Evolutionary conservation across 2,329 filamentous ascomycete genomes (phyloP).

Genomic region (Ceratocystis eucalypticola): DNA sequence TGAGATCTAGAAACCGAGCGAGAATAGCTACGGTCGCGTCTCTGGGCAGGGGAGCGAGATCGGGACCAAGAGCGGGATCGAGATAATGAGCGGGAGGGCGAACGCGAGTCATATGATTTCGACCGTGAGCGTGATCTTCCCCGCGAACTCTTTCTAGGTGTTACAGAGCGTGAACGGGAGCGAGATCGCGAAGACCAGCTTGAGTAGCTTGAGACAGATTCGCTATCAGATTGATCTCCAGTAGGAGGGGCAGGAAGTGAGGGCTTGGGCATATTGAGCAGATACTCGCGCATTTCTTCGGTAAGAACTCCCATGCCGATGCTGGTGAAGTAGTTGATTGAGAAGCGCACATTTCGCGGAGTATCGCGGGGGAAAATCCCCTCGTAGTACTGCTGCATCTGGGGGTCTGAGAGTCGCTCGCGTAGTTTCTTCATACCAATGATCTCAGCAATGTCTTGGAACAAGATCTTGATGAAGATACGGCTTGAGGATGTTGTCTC

Average conservation of each 20-base stretch:
- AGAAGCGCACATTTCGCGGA: conserved; percentile 81
- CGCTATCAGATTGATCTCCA: conserved; percentile 48
- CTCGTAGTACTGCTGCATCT: conserved; percentile 61
- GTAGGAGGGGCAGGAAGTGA: conserved; percentile 54
- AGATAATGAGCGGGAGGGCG: conserved; percentile 14
- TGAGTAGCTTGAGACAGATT: conserved; percentile 63
- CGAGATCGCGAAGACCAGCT: conserved; percentile 43
- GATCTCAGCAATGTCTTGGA: conserved; percentile 80
- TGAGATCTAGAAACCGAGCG: conserved; percentile 13
- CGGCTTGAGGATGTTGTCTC: conserved; percentile 92
- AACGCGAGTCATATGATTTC: conserved; percentile 15
- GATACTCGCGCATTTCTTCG: conserved; percentile 82
- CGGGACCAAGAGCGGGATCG: conserved; percentile 25
- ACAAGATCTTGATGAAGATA: conserved; percentile 97
- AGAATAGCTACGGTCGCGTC: conserved; percentile 16
- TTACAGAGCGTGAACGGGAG: conserved; percentile 33
- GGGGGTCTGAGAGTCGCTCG: conserved; percentile 62
- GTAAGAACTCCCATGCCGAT: conserved; percentile 92
- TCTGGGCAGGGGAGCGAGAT: conserved; percentile 19
- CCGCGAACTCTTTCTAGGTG: conserved; percentile 23
- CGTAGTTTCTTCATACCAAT: conserved; percentile 72
- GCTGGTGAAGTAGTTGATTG: conserved; percentile 98
- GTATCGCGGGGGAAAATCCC: conserved; percentile 86
- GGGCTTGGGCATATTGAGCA: conserved; percentile 83
- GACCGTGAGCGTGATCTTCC: conserved; percentile 22